phyloP scores from a whole-genome alignment of 1,284 basidiomycete species.

The Calocybe gambosa region DNA sequence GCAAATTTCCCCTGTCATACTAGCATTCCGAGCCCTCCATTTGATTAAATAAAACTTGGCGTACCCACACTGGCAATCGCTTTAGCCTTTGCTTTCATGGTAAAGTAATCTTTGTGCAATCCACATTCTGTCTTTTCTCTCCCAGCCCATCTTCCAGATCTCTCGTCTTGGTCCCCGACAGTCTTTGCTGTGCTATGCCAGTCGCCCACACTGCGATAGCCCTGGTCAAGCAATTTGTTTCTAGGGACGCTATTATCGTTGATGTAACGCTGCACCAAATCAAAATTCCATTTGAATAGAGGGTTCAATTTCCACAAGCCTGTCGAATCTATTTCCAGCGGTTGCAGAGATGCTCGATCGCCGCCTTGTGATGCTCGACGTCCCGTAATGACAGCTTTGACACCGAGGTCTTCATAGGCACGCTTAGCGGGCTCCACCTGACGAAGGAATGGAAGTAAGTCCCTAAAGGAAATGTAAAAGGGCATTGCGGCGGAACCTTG shows the following conservation, averaged over 20 bases:
- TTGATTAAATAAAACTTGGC: constrained; percentile 3
- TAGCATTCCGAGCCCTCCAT: neutral
- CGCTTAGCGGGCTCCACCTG: constrained; percentile 91
- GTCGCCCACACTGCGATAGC: constrained; percentile 94
- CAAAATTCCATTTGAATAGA: constrained; percentile 86
- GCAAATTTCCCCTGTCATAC: neutral
- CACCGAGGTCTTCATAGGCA: constrained; percentile 79
- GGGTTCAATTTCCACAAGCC: constrained; percentile 96
- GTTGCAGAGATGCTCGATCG: constrained; percentile 76
- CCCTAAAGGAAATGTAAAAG: neutral
- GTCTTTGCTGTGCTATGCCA: constrained; percentile 90
- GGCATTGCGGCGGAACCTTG: constrained; percentile 56
- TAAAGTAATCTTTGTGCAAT: constrained; percentile 83
- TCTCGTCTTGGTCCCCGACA: constrained; percentile 71
- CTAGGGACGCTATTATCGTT: constrained; percentile 81
- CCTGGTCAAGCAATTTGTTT: constrained; percentile 85
- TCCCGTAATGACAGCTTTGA: constrained; percentile 91
- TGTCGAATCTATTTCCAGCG: constrained; percentile 88
- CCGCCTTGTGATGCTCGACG: constrained; percentile 89
- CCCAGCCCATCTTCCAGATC: constrained; percentile 89
- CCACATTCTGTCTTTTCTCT: constrained; percentile 95
- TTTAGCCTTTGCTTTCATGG: constrained; percentile 52
- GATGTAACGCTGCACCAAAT: constrained; percentile 83
- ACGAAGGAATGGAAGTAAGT: neutral
- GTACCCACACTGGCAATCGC: constrained; percentile 13